phyloP scores from a whole-genome alignment of 164 flowering plant genomes.

The Saururus chinensis region DNA sequence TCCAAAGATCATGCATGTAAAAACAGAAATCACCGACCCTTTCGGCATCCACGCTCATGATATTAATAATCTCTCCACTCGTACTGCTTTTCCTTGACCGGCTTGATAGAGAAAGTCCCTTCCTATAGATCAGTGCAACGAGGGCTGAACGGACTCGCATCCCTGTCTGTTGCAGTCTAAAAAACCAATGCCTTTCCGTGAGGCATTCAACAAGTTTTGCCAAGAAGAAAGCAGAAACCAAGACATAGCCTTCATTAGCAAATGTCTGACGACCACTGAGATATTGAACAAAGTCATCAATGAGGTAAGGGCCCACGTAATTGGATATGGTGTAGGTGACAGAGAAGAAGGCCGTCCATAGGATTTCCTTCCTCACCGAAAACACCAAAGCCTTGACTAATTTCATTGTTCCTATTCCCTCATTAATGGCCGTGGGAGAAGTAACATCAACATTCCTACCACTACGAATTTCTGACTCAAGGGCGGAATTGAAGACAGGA shows the following conservation, averaged over 20 bases:
- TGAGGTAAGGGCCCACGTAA: slow-evolving; percentile 73
- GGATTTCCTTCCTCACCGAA: slow-evolving; percentile 32
- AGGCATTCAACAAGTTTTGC: slow-evolving; percentile 64
- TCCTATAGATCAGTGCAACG: slow-evolving; percentile 40
- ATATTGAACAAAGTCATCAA: slow-evolving; percentile 56
- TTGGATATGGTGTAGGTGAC: slow-evolving; percentile 33
- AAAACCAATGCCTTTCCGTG: slow-evolving; percentile 49
- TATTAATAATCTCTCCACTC: slow-evolving; percentile 65
- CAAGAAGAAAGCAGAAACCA: slow-evolving; percentile 40
- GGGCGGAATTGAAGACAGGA: slow-evolving; percentile 14
- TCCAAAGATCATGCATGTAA: slow-evolving; percentile 67
- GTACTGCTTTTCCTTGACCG: slow-evolving; percentile 49
- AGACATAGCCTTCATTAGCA: slow-evolving; percentile 36
- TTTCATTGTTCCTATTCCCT: slow-evolving; percentile 28
- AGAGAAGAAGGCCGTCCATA: slow-evolving; percentile 28
- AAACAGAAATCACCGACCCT: slow-evolving; percentile 48
- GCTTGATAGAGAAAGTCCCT: slow-evolving; percentile 53
- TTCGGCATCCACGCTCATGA: slow-evolving; percentile 70
- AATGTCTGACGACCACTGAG: slow-evolving; percentile 33
- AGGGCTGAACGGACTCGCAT: slow-evolving; percentile 36
- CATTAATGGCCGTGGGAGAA: background rate
- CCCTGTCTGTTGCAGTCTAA: slow-evolving; percentile 40
- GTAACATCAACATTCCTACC: slow-evolving; percentile 1
- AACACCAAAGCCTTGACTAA: slow-evolving; percentile 37
- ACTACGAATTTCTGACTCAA: slow-evolving; percentile 7